Evolutionary conservation across 106 monocot genomes (phyloP), one percentile per base, ranked within the genome.

Genomic region (Dioscorea zingiberensis): DNA sequence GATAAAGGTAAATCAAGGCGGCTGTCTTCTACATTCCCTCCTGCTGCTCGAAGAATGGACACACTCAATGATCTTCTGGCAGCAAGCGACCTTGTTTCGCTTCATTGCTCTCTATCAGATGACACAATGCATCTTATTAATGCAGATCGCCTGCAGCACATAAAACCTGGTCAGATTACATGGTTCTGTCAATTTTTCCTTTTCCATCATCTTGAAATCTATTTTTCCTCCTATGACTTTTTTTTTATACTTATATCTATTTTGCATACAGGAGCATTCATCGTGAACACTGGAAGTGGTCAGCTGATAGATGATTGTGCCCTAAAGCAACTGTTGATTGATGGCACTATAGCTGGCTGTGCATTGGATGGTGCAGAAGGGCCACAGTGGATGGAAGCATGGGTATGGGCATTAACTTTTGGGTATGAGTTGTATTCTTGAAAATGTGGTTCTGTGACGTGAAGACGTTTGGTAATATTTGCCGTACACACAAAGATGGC

Each of bases 311-410:
- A 89, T 69, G 89, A 89, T 62, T 89, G 85, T 79, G 92, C 97
- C 21, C 63, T 97, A 29, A 97, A 97, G 61, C 88, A 92, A 57
- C 86, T 97, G 46, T 57, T 88, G 62, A 85, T 93, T 80, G 92
- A 97, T 73, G 97, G 88, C 57, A 84, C 86, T 61, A 81, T 97
- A 81, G 88, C 91, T 75, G 97, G 97, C 47, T 97, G 92, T 84
- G 97, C 97, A 54, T 73, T 97, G 59, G 92, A 97, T 84, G 97
- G 97, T 60, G 97, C 86, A 70, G 97, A 97, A 56, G 97, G 88
- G 21, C 97, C 91, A 58, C 97, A 97, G 48, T 97, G 97, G 97
- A 97, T 97, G 97, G 97, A 97, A 86, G 97, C 97, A 83, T 97
- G 95, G 95, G 95, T 97, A 94, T 84, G 83, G 61, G 69, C 78